A percentile compares a stretch with the other conserved stretches of the same genome.
These are phyloP conservation scores for Penicillium argentinense DNA, from an alignment of 495 filamentous ascomycete species.

Conservation along the genomic window DNA sequence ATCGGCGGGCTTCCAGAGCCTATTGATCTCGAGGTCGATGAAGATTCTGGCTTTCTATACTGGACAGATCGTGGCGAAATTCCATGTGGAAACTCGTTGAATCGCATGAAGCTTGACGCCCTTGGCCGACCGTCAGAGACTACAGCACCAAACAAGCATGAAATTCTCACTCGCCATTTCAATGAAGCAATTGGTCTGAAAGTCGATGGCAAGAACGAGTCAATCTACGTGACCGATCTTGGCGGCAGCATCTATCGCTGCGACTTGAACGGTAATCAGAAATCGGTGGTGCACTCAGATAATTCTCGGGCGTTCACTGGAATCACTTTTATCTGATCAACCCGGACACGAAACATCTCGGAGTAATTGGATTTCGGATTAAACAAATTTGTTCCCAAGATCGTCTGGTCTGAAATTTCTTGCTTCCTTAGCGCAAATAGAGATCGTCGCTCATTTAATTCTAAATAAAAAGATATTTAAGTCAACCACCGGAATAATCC, in stretches of 20 bases:
- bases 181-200: constrained; percentile 53
- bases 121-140: constrained; percentile 13
- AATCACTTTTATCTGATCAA: constrained; percentile 7
- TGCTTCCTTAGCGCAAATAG: no score
- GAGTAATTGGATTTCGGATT: no score
- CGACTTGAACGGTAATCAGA: constrained; percentile 41
- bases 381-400: no score
- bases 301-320: constrained; percentile 33
- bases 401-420: no score
- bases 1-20: constrained; percentile 47
- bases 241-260: constrained; percentile 47
- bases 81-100: constrained; percentile 48
- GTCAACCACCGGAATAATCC: no score
- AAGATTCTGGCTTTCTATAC: constrained; percentile 37
- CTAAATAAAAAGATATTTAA: no score
- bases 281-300: constrained; percentile 23
- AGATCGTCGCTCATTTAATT: no score
- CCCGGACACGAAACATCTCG: no score
- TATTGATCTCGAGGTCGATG: constrained; percentile 51
- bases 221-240: constrained; percentile 49
- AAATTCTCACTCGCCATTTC: constrained; percentile 36
- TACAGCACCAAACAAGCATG: constrained; percentile 5
- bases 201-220: constrained; percentile 36
- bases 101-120: constrained; percentile 23
- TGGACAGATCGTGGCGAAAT: constrained; percentile 57